phyloP scores from a whole-genome alignment of 306 rosid genomes.

The Lupinus albus region DNA sequence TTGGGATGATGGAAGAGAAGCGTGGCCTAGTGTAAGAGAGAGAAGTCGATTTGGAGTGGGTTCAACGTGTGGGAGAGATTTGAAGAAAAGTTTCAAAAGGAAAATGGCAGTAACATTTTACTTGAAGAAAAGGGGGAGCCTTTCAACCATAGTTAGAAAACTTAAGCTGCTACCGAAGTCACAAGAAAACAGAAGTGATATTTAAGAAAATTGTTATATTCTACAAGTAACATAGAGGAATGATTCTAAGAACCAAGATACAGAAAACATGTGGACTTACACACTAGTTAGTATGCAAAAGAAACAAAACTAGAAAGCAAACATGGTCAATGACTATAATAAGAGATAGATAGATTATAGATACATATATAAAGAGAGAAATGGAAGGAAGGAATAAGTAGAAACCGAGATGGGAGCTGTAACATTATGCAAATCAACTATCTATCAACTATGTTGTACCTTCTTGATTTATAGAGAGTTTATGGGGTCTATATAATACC shows the following conservation, averaged over 20 bases:
- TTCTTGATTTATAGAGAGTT: no score
- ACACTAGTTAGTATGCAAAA: background rate
- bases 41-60: no score
- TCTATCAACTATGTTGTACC: no score
- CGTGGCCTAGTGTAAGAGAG: no score
- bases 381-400: no score
- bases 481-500: no score
- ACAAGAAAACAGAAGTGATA: background rate
- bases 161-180: background rate
- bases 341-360: background rate
- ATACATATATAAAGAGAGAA: slow-evolving; percentile 17
- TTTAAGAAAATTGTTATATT: slow-evolving; percentile 36
- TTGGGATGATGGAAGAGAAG: no score
- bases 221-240: background rate
- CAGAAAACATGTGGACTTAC: background rate
- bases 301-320: background rate
- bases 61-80: no score
- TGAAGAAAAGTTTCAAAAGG: slow-evolving; percentile 17
- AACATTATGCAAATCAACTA: no score
- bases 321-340: background rate
- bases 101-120: slow-evolving; percentile 4
- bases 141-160: background rate
- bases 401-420: no score
- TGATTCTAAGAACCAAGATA: slow-evolving; percentile 5
- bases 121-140: background rate